Evolutionary conservation across 2,329 filamentous ascomycete genomes (phyloP), one percentile per base, ranked within the genome.

Genomic region (Verruconis gallopava): DNA sequence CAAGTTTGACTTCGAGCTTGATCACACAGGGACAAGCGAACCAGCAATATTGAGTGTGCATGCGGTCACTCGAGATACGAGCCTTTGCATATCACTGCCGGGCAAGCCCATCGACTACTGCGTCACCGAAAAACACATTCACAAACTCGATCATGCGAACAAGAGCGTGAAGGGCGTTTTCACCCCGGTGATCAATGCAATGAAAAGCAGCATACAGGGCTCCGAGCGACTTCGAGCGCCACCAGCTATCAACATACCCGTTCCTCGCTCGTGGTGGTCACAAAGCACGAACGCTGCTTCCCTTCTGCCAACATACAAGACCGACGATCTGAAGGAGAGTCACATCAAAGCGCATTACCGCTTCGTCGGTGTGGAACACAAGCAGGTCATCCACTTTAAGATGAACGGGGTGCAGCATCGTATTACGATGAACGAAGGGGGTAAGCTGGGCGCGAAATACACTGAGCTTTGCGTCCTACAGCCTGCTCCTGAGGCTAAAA

Each of bases 291-390:
- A 22, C 14, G 21, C 14, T 15, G n/a, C 9, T 3, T 15, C 17
- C 9, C 21, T 14, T 15, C 20, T 15, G 14, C 30, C 30, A 6
- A 14, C 12, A 14, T 18, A 13, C 6, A 14, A 21, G n/a, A 13
- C 21, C 4, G 6, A 17, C 6, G 22, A 19, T 14, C 5, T 25
- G 5, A 25, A 25, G 4, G 18, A 33, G 14, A n/a, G 17, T 6
- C 19, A 19, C 17, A 21, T 35, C 9, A 17, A 34, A 19, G 38
- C 15, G 9, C 3, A 42, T 12, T 44, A 44, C 15, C 20, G 14
- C 20, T 42, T 40, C 25, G 19, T 21, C 25, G 37, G 42, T 5
- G 42, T 44, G n/a, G 42, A 44, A 19, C 38, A 41, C 20, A 17
- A 11, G n/a, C 22, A 44, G 20, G 17, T 19, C 12, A 35, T 32